Evolutionary conservation across 1,139 yeast genomes (phyloP).

Genomic region (Yamadazyma taylorii): DNA sequence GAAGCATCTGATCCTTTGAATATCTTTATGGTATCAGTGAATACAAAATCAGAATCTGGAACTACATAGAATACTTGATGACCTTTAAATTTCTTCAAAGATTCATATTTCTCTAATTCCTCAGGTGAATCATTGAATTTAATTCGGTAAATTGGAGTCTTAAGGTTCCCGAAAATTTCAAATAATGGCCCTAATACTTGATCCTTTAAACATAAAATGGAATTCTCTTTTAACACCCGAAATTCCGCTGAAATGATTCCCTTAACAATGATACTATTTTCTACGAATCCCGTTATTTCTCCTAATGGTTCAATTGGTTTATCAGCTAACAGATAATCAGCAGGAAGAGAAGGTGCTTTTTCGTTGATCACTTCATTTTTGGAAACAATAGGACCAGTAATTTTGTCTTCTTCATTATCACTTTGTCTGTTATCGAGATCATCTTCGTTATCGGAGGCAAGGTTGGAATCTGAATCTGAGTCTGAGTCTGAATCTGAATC

Average conservation of each 20-base stretch:
- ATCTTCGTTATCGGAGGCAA: slow-evolving; percentile 18
- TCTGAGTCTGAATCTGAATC: slow-evolving; percentile 20
- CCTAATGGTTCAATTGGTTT: slow-evolving; percentile 79
- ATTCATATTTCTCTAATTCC: slow-evolving; percentile 23
- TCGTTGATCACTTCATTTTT: slow-evolving; percentile 76
- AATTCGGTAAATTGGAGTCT: slow-evolving; percentile 80
- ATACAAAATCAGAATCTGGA: slow-evolving; percentile 74
- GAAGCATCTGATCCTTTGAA: slow-evolving; percentile 92
- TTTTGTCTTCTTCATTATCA: slow-evolving; percentile 45
- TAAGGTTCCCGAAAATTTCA: slow-evolving; percentile 89
- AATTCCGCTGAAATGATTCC: slow-evolving; percentile 85
- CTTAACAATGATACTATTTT: slow-evolving; percentile 66
- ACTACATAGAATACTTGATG: slow-evolving; percentile 72
- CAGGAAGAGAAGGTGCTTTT: slow-evolving; percentile 66
- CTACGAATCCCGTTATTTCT: slow-evolving; percentile 66
- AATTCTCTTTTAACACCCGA: slow-evolving; percentile 76
- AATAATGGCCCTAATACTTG: slow-evolving; percentile 77
- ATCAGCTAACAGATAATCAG: slow-evolving; percentile 56
- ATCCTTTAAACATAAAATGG: slow-evolving; percentile 78
- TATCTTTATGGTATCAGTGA: slow-evolving; percentile 68
- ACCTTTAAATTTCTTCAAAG: slow-evolving; percentile 50
- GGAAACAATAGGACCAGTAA: slow-evolving; percentile 64
- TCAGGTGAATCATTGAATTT: slow-evolving; percentile 55
- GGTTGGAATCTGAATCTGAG: slow-evolving; percentile 19
- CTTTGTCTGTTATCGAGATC: slow-evolving; percentile 19